phyloP scores from a whole-genome alignment of 441 rosid species.

The Omphalea diandra region DNA sequence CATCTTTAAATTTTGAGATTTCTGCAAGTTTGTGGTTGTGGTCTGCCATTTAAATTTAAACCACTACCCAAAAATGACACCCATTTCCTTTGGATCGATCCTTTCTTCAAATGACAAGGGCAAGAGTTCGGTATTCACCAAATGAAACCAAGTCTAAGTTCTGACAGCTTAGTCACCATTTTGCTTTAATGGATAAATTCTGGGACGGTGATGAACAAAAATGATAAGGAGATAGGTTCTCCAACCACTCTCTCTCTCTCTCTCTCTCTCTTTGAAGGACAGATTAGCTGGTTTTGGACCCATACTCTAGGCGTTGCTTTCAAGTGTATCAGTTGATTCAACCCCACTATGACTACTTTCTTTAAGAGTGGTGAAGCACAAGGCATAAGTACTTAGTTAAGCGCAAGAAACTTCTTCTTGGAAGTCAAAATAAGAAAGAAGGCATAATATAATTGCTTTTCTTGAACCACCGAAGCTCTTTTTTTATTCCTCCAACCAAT shows the following conservation, averaged over 20 bases:
- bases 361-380: background rate
- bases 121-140: background rate
- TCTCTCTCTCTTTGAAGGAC: background rate
- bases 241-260: constrained; percentile 7
- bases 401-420: background rate
- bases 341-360: background rate
- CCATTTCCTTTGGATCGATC: constrained; percentile 1
- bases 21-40: constrained; percentile 11
- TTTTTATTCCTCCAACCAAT: constrained; percentile 6
- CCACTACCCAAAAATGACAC: constrained; percentile 12
- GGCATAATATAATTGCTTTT: background rate
- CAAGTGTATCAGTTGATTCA: background rate
- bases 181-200: constrained; percentile 1
- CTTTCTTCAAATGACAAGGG: constrained; percentile 11
- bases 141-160: constrained; percentile 9
- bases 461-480: background rate
- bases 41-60: constrained; percentile 23
- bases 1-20: constrained; percentile 5
- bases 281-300: background rate
- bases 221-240: background rate
- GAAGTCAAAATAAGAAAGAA: background rate
- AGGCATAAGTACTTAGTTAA: background rate
- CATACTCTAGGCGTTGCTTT: background rate
- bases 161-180: constrained; percentile 16
- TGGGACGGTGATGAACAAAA: constrained; percentile 16